phyloP scores from a whole-genome alignment of 208 protist species.

The Wallacemonas sp. region DNA sequence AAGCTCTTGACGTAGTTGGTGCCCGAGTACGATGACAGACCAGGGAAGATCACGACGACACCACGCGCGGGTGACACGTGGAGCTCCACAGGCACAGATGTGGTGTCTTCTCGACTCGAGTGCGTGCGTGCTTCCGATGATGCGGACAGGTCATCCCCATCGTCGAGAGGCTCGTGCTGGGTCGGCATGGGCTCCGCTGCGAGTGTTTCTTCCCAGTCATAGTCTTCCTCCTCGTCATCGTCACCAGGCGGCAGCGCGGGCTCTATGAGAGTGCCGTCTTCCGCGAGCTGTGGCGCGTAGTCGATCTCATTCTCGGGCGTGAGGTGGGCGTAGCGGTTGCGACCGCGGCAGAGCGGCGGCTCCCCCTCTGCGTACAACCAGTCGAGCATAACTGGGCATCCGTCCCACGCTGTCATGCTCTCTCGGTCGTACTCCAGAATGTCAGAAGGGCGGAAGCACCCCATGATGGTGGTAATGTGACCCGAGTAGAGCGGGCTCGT shows the following conservation, averaged over 20 bases:
- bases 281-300: not conserved
- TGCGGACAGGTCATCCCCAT: conserved; percentile 11
- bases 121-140: conserved; percentile 3
- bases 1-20: conserved; percentile 46
- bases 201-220: not conserved
- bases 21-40: conserved; percentile 40
- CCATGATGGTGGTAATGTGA: conserved; percentile 58
- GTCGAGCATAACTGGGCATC: conserved; percentile 35
- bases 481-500: conserved; percentile 44
- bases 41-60: conserved; percentile 55
- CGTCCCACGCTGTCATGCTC: conserved; percentile 39
- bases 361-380: conserved; percentile 34
- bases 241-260: conserved; percentile 2
- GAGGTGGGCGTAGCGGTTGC: conserved; percentile 11
- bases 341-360: conserved; percentile 10
- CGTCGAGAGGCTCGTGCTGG: conserved; percentile 13
- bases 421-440: conserved; percentile 34
- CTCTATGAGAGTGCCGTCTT: conserved; percentile 4
- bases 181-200: not conserved
- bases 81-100: not conserved
- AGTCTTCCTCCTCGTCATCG: not conserved
- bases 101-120: not conserved
- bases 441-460: conserved; percentile 23
- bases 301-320: conserved; percentile 7
- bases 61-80: conserved; percentile 19